Evolutionary conservation across 1,284 basidiomycete genomes (phyloP), one percentile per base, ranked within the genome.

Genomic region (Puccinia triticina): DNA sequence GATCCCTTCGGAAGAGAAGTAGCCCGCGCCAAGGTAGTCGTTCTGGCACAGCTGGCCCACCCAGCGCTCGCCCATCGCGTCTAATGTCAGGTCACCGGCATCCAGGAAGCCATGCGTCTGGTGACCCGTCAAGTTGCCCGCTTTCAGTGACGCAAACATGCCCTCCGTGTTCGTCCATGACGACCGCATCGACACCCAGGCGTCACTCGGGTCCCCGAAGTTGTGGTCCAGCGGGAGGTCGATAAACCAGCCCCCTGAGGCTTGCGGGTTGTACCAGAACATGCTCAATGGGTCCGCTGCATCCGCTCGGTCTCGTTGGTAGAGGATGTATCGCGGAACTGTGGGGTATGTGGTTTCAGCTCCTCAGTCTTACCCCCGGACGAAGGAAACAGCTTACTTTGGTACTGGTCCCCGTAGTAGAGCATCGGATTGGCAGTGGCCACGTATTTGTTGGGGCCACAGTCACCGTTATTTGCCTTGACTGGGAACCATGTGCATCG

Each of bases 181-280:
- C 84, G 92, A 93, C 84, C 96, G 91, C 91, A 95, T 96, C 43
- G 94, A 92, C 23, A 89, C 92, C 96, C 96, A 99, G 85, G 93
- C 92, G 85, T 92, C 91, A 59, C 90, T 87, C 29, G 85, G 85
- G 84, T 92, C 90, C 85, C 91, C 89, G 88, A 95, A 98, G 89
- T 92, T 91, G 84, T 90, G 89, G 88, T 99, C 96, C 71, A 98
- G 90, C 1, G 92, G 87, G 67, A 93, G 88, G 72, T 91, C 92
- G 86, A 95, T 91, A 95, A 95, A 98, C 90, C 93, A 99, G 72
- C 94, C 94, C 82, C 96, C 96, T 26, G 89, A 88, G 73, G 92
- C 90, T 5, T 91, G 89, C 16, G 95, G 91, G 87, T 98, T 90
- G 88, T 98, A 99, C 94, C 95, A 99, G 89, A 99, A 96, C 94